These are phyloP conservation scores for Vicia villosa DNA, from an alignment of 306 rosid species.

Conservation along the genomic window DNA sequence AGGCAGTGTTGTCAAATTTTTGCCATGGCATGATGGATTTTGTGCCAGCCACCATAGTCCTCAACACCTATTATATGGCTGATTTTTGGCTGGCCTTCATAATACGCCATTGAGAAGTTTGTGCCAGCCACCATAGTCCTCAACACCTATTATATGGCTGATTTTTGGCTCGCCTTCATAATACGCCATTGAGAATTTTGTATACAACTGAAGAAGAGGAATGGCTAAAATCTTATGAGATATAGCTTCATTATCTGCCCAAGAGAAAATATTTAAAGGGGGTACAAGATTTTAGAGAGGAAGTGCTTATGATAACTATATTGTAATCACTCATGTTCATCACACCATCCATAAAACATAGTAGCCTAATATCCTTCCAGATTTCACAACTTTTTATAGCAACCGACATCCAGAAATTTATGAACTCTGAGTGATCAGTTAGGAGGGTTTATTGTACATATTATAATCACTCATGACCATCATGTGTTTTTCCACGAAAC, in stretches of 20 bases:
- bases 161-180: neutral
- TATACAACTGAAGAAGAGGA: neutral
- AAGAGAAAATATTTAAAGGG: neutral
- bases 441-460: neutral
- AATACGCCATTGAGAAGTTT: neutral
- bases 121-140: neutral
- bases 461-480: no score
- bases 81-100: neutral
- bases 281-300: neutral
- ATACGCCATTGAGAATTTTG: neutral
- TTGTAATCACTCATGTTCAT: neutral
- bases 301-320: constrained; percentile 2
- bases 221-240: neutral
- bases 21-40: neutral
- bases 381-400: neutral
- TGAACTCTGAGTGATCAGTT: neutral
- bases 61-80: neutral
- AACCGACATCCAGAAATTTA: neutral
- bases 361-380: neutral
- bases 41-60: neutral
- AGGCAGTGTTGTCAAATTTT: neutral
- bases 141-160: neutral
- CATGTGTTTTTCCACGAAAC: constrained; percentile 1
- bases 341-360: neutral
- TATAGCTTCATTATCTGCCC: constrained; percentile 7